These are phyloP conservation scores for Dryas drummondii DNA, from an alignment of 306 rosid genomes.

Conservation along the genomic window DNA sequence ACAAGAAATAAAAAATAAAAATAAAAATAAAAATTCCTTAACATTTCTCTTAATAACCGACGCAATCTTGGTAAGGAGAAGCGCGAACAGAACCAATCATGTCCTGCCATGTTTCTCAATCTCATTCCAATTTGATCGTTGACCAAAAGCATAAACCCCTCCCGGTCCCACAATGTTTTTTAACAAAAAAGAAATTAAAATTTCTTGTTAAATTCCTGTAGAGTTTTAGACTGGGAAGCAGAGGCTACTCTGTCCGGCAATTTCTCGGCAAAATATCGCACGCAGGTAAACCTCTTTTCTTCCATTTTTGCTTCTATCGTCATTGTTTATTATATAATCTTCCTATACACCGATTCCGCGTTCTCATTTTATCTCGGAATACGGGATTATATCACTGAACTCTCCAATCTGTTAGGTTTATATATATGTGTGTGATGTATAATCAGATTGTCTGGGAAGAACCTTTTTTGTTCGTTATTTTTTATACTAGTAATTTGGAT, in stretches of 20 bases:
- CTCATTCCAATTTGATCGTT: neutral
- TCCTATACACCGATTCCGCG: neutral
- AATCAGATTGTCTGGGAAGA: neutral
- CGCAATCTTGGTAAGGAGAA: neutral
- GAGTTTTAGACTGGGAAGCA: neutral
- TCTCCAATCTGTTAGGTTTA: neutral
- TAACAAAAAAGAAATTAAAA: neutral
- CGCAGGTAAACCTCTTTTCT: slow-evolving; percentile 8
- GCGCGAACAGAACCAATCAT: neutral
- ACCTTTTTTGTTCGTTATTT: neutral
- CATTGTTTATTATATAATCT: neutral
- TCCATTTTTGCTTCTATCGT: neutral
- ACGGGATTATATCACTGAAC: neutral
- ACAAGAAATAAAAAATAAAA: no score
- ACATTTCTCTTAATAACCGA: no score
- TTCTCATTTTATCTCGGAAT: neutral
- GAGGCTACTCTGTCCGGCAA: slow-evolving; percentile 11
- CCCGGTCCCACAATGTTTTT: neutral
- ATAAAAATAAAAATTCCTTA: no score
- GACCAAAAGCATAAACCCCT: slow-evolving; percentile 15
- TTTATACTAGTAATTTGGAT: neutral
- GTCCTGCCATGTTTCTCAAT: neutral
- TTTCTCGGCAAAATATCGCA: neutral
- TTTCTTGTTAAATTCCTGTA: neutral
- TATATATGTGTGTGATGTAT: neutral